These are phyloP conservation scores for Ailanthus altissimus DNA, from an alignment of 345 rosid species.

Conservation along the genomic window DNA sequence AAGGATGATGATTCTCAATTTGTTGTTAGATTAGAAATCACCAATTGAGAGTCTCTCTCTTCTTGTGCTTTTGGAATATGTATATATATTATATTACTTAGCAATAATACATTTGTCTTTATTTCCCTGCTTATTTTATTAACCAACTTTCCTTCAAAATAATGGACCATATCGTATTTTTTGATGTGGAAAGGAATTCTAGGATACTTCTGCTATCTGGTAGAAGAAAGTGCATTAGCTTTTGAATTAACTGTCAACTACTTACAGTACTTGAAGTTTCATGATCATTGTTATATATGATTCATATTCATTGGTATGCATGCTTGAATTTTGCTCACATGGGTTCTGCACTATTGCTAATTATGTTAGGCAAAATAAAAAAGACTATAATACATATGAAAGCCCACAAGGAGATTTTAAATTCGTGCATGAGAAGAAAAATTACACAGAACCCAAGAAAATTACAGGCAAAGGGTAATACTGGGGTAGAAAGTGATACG, in stretches of 20 bases:
- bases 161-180: background rate
- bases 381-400: background rate
- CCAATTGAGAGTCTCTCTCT: background rate
- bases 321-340: slow-evolving; percentile 26
- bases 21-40: slow-evolving; percentile 1
- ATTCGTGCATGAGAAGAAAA: slow-evolving; percentile 21
- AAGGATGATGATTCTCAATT: slow-evolving; percentile 5
- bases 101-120: slow-evolving; percentile 36
- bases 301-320: slow-evolving; percentile 21
- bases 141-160: slow-evolving; percentile 17
- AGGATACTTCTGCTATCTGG: background rate
- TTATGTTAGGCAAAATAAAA: slow-evolving; percentile 17
- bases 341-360: slow-evolving; percentile 23
- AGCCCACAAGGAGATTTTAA: background rate
- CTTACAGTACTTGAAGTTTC: slow-evolving; percentile 16
- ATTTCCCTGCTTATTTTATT: slow-evolving; percentile 11
- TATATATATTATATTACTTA: slow-evolving; percentile 2
- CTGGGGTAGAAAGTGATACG: slow-evolving; percentile 3
- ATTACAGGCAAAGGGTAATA: background rate
- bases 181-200: background rate
- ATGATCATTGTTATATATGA: slow-evolving; percentile 13
- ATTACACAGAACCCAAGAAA: slow-evolving; percentile 14
- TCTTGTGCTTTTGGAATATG: background rate
- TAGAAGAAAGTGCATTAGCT: too few species aligned
- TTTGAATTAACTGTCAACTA: slow-evolving; percentile 1